Percentiles rank a stretch among this genome's conserved stretches.
These are phyloP conservation scores for Diplocarpon mali DNA, from an alignment of 2,329 filamentous ascomycete genomes.

Conservation along the genomic window DNA sequence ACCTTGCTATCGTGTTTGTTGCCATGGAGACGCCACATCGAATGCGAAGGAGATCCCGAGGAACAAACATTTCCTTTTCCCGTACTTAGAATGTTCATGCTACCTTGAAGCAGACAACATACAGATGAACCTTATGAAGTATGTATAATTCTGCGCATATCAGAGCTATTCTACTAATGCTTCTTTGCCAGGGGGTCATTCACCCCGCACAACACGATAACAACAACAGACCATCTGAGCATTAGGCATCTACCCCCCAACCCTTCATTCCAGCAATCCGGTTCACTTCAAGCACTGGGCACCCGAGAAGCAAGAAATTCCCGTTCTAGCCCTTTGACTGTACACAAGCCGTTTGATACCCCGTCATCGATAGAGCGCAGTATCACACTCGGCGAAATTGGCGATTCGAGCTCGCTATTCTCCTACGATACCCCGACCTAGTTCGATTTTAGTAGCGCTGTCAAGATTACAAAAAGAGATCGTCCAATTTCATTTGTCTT, in stretches of 20 bases:
- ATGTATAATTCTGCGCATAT: neutral
- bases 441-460: slow-evolving; percentile 11
- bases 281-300: neutral
- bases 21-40: too few relatives aligned
- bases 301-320: neutral
- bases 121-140: slow-evolving; percentile 9
- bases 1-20: neutral
- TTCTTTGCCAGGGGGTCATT: slow-evolving; percentile 11
- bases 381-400: slow-evolving; percentile 20
- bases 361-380: slow-evolving; percentile 7
- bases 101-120: neutral
- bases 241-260: slow-evolving; percentile 6
- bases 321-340: slow-evolving; percentile 2
- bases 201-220: slow-evolving; percentile 16
- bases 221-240: slow-evolving; percentile 9
- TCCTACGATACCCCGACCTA: slow-evolving; percentile 14
- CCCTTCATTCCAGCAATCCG: slow-evolving; percentile 8
- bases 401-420: slow-evolving; percentile 27
- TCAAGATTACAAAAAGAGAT: slow-evolving; percentile 5
- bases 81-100: neutral
- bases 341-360: neutral
- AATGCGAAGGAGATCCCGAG: too few relatives aligned
- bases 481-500: slow-evolving; percentile 17
- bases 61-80: too few relatives aligned
- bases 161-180: neutral